These are phyloP conservation scores for Beauveria rudraprayagi DNA, from an alignment of 2,329 filamentous ascomycete genomes.

Conservation along the genomic window DNA sequence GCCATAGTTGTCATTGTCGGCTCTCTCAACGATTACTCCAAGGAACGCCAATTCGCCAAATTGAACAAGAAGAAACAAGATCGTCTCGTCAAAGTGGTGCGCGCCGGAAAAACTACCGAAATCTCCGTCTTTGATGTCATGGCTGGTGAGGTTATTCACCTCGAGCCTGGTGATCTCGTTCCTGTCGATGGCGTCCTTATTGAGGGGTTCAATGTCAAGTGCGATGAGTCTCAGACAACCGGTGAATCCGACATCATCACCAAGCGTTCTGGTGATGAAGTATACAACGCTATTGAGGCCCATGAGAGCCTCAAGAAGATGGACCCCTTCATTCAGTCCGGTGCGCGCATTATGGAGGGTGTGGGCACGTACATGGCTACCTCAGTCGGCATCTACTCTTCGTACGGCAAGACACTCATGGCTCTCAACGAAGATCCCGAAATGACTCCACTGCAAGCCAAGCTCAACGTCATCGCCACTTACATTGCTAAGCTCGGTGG, in stretches of 20 bases:
- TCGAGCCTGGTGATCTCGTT: conserved; percentile 69
- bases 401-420: conserved; percentile 69
- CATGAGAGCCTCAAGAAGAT: conserved; percentile 60
- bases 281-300: conserved; percentile 60
- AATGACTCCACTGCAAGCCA: conserved; percentile 68
- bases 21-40: conserved; percentile 72
- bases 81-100: conserved; percentile 61
- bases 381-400: conserved; percentile 64
- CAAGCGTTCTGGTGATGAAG: conserved; percentile 59
- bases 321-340: conserved; percentile 81
- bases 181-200: conserved; percentile 69
- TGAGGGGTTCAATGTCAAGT: conserved; percentile 65
- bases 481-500: conserved; percentile 74
- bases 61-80: conserved; percentile 75
- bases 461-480: conserved; percentile 66
- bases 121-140: conserved; percentile 62
- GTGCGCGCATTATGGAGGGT: conserved; percentile 68
- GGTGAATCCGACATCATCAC: conserved; percentile 70
- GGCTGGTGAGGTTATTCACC: conserved; percentile 60
- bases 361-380: conserved; percentile 69
- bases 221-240: conserved; percentile 71
- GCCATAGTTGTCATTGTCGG: conserved; percentile 69
- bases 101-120: conserved; percentile 62
- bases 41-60: conserved; percentile 71
- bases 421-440: conserved; percentile 65